These are phyloP conservation scores for Buxus sempervirens DNA, from an alignment of 164 flowering plant species.

Conservation along the genomic window DNA sequence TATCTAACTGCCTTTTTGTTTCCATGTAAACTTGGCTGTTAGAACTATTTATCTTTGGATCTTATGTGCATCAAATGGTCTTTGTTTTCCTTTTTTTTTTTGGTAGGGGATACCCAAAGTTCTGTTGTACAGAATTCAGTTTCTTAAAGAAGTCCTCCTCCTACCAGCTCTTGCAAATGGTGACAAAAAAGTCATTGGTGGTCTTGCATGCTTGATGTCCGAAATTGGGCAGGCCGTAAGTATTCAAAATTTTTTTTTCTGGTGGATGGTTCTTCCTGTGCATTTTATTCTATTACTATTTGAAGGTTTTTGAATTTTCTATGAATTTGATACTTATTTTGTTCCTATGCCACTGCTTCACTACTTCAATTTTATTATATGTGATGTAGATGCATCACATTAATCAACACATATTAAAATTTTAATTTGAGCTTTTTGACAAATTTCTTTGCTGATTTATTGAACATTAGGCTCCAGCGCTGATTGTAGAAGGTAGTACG, in stretches of 20 bases:
- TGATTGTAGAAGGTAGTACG: constrained; percentile 76
- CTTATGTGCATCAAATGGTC: constrained; percentile 10
- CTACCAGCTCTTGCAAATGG: constrained; percentile 70
- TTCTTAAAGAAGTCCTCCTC: constrained; percentile 75
- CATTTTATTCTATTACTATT: neutral
- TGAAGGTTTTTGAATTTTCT: neutral
- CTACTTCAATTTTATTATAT: no score
- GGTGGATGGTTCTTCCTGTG: neutral
- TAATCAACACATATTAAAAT: neutral
- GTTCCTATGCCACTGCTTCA: neutral
- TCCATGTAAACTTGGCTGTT: neutral
- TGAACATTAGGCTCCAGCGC: constrained; percentile 66
- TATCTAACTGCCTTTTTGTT: no score
- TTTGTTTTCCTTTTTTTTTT: no score
- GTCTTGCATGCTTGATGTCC: constrained; percentile 88
- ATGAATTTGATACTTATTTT: neutral
- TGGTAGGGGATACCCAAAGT: constrained; percentile 79
- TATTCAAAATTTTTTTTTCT: constrained; percentile 7
- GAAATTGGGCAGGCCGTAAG: constrained; percentile 98
- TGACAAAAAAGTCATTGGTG: constrained; percentile 74
- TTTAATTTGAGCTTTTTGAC: neutral
- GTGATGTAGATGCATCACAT: neutral
- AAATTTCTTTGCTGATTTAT: constrained; percentile 10
- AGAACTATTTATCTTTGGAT: neutral
- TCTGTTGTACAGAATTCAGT: constrained; percentile 65